Conservation (phyloP, 495 filamentous ascomycete species). For the Lichina pygmaea region DNA sequence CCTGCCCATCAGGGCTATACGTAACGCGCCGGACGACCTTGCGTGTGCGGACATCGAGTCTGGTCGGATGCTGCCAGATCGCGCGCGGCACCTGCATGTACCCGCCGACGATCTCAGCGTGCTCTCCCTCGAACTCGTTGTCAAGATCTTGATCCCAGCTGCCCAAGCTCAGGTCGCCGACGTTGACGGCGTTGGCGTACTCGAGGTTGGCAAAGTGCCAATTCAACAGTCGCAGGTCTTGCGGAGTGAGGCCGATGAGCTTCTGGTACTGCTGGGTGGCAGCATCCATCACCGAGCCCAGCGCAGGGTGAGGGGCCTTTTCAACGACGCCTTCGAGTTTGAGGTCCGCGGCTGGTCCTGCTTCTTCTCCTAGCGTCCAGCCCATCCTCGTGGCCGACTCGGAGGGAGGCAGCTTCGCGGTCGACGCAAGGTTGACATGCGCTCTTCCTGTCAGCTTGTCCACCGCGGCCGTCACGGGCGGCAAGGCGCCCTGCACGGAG, state of each 20-base stretch:
- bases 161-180: conserved; percentile 61
- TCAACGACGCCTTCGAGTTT: conserved; percentile 39
- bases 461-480: conserved; percentile 10
- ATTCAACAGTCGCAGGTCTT: conserved; percentile 75
- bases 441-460: conserved; percentile 18
- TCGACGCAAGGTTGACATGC: conserved; percentile 14
- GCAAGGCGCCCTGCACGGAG: conserved; percentile 4
- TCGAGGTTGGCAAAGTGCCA: conserved; percentile 98
- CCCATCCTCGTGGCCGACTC: conserved; percentile 49
- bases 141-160: conserved; percentile 94
- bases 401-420: conserved; percentile 16
- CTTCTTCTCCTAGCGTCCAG: conserved; percentile 44
- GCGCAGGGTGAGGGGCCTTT: conserved; percentile 33
- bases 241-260: conserved; percentile 55
- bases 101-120: conserved; percentile 76
- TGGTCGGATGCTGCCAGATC: conserved; percentile 44
- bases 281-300: conserved; percentile 75
- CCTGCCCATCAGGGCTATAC: conserved; percentile 21
- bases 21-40: conserved; percentile 39
- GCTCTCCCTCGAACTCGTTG: conserved; percentile 88
- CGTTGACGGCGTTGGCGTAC: conserved; percentile 81
- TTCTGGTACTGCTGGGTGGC: conserved; percentile 66
- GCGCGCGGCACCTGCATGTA: conserved; percentile 77
- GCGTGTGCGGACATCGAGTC: conserved; percentile 52
- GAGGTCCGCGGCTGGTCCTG: conserved; percentile 36